These are phyloP conservation scores for Sambucus nigra DNA, from an alignment of 129 eudicot species.

Conservation along the genomic window DNA sequence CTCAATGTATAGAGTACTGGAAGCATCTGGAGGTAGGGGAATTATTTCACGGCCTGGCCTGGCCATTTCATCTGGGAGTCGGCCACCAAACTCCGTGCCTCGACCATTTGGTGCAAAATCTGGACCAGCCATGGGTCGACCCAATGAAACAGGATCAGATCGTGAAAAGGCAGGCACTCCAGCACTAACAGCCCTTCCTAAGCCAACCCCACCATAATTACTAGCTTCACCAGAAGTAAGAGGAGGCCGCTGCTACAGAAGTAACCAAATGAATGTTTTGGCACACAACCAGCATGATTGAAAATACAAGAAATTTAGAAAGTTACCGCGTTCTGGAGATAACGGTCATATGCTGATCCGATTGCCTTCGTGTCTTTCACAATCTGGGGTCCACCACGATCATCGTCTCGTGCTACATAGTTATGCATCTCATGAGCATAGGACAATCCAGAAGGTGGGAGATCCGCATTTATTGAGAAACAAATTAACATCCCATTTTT, in stretches of 20 bases:
- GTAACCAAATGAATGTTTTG: conserved; percentile 1
- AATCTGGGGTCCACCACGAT: conserved; percentile 18
- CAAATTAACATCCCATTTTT: not conserved
- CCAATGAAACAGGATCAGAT: conserved; percentile 24
- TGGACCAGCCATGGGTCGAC: conserved; percentile 30
- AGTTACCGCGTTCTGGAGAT: conserved; percentile 40
- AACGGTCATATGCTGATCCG: conserved; percentile 68
- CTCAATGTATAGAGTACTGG: conserved; percentile 54
- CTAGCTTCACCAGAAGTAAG: conserved; percentile 33
- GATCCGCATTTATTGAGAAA: conserved; percentile 18
- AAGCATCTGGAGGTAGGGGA: conserved; percentile 62
- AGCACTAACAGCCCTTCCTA: conserved; percentile 25
- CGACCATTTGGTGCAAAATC: conserved; percentile 31
- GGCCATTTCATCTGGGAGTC: conserved; percentile 24
- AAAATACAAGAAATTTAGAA: not conserved
- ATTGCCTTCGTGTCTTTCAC: conserved; percentile 37
- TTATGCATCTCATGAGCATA: conserved; percentile 19
- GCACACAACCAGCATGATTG: not conserved
- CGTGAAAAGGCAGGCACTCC: conserved; percentile 19
- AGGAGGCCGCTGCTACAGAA: conserved; percentile 26
- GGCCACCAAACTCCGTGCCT: conserved; percentile 23
- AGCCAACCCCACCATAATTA: conserved; percentile 22
- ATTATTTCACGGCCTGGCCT: conserved; percentile 33
- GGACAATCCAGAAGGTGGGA: conserved; percentile 26
- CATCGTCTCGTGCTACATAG: conserved; percentile 31